A percentile compares a stretch with the other conserved stretches of the same genome.
Conservation (phyloP, 2,329 filamentous ascomycete genomes). For the Trichoderma pleuroti region DNA sequence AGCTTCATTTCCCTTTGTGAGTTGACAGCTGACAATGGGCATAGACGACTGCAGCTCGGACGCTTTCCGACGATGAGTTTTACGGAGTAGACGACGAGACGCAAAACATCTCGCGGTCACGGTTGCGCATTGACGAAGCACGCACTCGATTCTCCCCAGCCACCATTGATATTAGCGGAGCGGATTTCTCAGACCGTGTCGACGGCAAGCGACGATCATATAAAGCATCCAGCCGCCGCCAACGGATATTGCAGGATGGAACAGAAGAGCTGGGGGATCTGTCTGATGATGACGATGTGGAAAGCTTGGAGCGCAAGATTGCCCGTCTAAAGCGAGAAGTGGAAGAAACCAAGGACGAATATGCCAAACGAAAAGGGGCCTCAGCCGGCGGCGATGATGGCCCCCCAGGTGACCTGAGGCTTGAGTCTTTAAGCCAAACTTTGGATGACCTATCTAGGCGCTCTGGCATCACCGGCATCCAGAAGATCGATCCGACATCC, state of each 20-base stretch:
- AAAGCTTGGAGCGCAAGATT: slow-evolving; percentile 73
- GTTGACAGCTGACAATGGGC: slow-evolving; percentile 25
- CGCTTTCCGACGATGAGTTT: slow-evolving; percentile 60
- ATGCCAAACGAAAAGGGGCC: slow-evolving; percentile 48
- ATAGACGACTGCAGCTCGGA: slow-evolving; percentile 54
- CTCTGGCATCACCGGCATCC: slow-evolving; percentile 19
- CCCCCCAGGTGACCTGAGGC: slow-evolving; percentile 28
- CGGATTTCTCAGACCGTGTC: slow-evolving; percentile 88
- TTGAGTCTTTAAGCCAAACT: slow-evolving; percentile 67
- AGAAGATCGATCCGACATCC: slow-evolving; percentile 19
- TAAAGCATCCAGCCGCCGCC: slow-evolving; percentile 65
- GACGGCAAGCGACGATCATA: slow-evolving; percentile 81
- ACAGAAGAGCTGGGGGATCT: slow-evolving; percentile 68
- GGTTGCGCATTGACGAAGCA: slow-evolving; percentile 73
- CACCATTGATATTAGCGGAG: slow-evolving; percentile 70
- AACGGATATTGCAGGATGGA: slow-evolving; percentile 59
- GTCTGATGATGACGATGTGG: slow-evolving; percentile 72
- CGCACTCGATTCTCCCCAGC: slow-evolving; percentile 74
- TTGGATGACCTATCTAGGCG: slow-evolving; percentile 61
- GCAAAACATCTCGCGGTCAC: slow-evolving; percentile 69
- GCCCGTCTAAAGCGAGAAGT: slow-evolving; percentile 80
- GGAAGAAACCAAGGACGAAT: slow-evolving; percentile 65
- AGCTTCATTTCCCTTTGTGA: neutral
- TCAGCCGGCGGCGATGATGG: slow-evolving; percentile 51
- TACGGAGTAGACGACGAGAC: slow-evolving; percentile 60